Evolutionary conservation across 1,139 yeast species (phyloP).

Genomic region (Pichia sp.): DNA sequence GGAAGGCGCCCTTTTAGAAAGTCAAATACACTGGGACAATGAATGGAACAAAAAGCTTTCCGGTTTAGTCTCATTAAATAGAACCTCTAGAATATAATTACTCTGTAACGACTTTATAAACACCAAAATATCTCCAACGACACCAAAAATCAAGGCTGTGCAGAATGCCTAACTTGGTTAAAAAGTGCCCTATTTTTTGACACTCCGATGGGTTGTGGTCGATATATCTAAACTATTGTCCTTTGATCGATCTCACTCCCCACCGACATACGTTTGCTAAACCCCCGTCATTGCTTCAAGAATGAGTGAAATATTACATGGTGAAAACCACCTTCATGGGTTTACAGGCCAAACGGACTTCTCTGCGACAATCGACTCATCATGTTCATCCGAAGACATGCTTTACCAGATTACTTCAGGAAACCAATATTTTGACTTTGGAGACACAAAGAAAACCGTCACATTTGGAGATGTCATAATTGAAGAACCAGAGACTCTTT

Average conservation of each 20-base stretch:
- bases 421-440: not conserved
- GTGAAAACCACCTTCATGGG: not conserved
- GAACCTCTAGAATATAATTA: not conserved
- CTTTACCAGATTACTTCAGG: conserved; percentile 6
- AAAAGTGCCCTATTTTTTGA: too few relatives aligned
- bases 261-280: too few relatives aligned
- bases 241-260: too few relatives aligned
- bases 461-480: conserved; percentile 1
- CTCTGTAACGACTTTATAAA: not conserved
- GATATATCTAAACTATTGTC: too few relatives aligned
- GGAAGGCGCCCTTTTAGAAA: conserved; percentile 69
- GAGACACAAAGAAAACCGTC: conserved; percentile 2
- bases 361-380: conserved; percentile 6
- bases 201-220: too few relatives aligned
- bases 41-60: conserved; percentile 55
- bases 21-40: conserved; percentile 66
- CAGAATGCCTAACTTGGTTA: too few relatives aligned
- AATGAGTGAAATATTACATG: not conserved
- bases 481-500: not conserved
- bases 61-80: conserved; percentile 8
- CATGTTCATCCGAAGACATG: conserved; percentile 7
- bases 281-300: not conserved
- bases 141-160: too few relatives aligned
- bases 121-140: too few relatives aligned
- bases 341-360: conserved; percentile 5